These are phyloP conservation scores for Sporothrix mexicana DNA, from an alignment of 2,329 filamentous ascomycete species.

Conservation along the genomic window DNA sequence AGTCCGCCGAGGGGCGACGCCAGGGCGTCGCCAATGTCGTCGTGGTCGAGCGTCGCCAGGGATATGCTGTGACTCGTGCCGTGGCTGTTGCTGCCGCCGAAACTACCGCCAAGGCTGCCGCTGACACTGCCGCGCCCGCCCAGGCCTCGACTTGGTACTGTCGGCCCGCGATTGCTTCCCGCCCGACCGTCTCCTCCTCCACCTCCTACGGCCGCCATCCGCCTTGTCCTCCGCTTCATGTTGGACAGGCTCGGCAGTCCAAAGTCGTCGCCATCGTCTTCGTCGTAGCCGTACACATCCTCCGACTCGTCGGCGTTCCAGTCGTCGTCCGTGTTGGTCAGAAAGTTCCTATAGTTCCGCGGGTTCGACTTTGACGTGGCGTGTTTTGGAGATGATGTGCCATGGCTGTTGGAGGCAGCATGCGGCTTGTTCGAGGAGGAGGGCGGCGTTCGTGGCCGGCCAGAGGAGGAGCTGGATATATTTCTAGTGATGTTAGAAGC, in stretches of 20 bases:
- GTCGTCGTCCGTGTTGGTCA: conserved; percentile 80
- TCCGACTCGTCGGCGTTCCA: conserved; percentile 77
- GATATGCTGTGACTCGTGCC: conserved; percentile 37
- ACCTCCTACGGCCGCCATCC: conserved; percentile 53
- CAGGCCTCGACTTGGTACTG: not conserved
- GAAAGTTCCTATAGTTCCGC: conserved; percentile 78
- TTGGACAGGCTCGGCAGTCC: conserved; percentile 90
- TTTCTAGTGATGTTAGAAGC: conserved; percentile 53
- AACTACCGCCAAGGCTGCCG: conserved; percentile 36
- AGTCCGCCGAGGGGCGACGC: conserved; percentile 48
- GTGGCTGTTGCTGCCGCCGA: conserved; percentile 14
- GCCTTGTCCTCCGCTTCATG: conserved; percentile 75
- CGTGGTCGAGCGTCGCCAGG: conserved; percentile 41
- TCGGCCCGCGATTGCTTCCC: conserved; percentile 34
- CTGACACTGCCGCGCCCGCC: conserved; percentile 4
- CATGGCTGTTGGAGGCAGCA: not conserved
- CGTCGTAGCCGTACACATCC: conserved; percentile 77
- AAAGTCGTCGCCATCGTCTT: conserved; percentile 90
- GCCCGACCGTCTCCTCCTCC: not conserved
- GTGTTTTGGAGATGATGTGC: conserved; percentile 59
- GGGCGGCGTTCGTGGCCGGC: conserved; percentile 76
- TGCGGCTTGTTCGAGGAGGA: conserved; percentile 51
- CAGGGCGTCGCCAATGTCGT: conserved; percentile 37
- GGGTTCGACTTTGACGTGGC: conserved; percentile 63
- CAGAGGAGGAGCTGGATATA: conserved; percentile 61